A percentile compares a stretch with the other conserved stretches of the same genome.
phyloP scores from a whole-genome alignment of 495 filamentous ascomycete genomes.

The Recurvomyces mirabilis region DNA sequence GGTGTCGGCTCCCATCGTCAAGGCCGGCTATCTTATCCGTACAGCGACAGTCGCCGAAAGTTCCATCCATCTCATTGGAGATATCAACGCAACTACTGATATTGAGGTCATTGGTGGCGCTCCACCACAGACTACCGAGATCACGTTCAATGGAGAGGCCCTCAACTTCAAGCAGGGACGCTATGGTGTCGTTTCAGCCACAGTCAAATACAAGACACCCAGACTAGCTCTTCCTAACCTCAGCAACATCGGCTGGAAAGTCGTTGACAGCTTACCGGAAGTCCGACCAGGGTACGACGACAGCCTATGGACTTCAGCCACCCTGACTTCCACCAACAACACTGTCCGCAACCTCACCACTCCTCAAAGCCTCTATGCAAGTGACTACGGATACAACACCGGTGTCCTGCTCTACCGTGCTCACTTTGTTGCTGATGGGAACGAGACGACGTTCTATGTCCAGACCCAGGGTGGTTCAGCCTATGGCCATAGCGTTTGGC shows the following conservation, averaged over 20 bases:
- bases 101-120: slow-evolving; percentile 54
- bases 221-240: slow-evolving; percentile 44
- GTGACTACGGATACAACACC: slow-evolving; percentile 65
- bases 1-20: slow-evolving; percentile 46
- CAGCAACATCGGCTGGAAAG: slow-evolving; percentile 51
- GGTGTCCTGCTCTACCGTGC: slow-evolving; percentile 61
- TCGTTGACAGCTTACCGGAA: slow-evolving; percentile 60
- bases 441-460: slow-evolving; percentile 45
- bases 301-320: slow-evolving; percentile 48
- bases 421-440: slow-evolving; percentile 54
- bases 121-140: slow-evolving; percentile 35
- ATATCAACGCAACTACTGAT: slow-evolving; percentile 57
- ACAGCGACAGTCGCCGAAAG: slow-evolving; percentile 42
- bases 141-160: slow-evolving; percentile 50
- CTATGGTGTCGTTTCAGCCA: slow-evolving; percentile 42
- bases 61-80: slow-evolving; percentile 50
- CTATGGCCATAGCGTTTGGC: slow-evolving; percentile 28
- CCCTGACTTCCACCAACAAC: slow-evolving; percentile 48
- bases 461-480: slow-evolving; percentile 50
- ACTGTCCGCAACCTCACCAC: slow-evolving; percentile 43
- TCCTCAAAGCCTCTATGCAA: slow-evolving; percentile 51
- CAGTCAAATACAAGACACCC: slow-evolving; percentile 44
- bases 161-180: slow-evolving; percentile 32
- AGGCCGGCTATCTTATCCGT: slow-evolving; percentile 64
- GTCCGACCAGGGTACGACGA: slow-evolving; percentile 54